Evolutionary conservation across 2,329 filamentous ascomycete species (phyloP), one percentile per base, ranked within the genome.

Genomic region (Ilyonectria destructans): DNA sequence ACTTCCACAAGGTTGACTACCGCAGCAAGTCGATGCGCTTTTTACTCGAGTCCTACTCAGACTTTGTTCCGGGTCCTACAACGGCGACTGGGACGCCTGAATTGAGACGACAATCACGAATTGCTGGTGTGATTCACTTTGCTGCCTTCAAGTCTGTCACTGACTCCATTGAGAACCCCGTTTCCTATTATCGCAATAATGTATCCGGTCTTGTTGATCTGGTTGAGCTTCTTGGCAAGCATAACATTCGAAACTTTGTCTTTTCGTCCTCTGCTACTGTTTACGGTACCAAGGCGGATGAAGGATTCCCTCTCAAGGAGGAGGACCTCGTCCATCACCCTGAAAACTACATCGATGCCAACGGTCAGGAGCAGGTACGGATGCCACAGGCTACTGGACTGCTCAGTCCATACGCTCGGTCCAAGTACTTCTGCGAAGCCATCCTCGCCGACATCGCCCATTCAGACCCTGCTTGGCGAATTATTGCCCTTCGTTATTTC

Each of bases 221-320:
- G 64, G 84, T 90, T 37, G 79, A 83, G n/a, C 82, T 87, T 5
- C 84, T 92, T 51, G 85, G 86, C 60, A 84, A 89, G 67, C 89
- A 88, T 74, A 83, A 85, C 35, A 90, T 92, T 78, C 90, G 89
- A 72, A 90, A 87, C 45, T 88, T 92, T 68, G 89, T 92, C 65
- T 92, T 92, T 76, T 91, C 89, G 1, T 91, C 89, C 0, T 92
- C 90, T 0, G 90, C 90, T 8, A 91, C 89, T 0, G 90, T 92
- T 2, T 92, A 92, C 73, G 90, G 90, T 4, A 84, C 84, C 35
- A 79, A 86, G 48, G 85, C 86, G 17, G 84, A 86, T 43, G 81
- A 80, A 3, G 87, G 87, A 12, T 74, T 83, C 45, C 85, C 87
- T 2, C 79, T 89, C 35, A 84, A 85, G 43, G 88, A 91, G 71